phyloP scores from a whole-genome alignment of 345 rosid species.

The Cardiospermum halicacabum region DNA sequence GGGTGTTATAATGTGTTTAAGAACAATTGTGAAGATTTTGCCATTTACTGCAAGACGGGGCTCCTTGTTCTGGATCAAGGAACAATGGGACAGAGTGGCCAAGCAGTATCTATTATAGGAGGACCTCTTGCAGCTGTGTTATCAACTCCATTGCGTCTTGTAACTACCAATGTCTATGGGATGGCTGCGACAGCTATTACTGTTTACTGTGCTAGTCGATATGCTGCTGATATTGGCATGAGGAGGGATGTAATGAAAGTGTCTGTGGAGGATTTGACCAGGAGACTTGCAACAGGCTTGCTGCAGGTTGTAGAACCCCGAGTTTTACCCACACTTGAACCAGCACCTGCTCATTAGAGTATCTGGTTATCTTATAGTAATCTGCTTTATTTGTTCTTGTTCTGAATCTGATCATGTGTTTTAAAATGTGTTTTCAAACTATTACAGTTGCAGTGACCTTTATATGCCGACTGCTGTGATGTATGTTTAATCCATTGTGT shows the following conservation, averaged over 20 bases:
- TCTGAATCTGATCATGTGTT: no score
- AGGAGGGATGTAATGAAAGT: slow-evolving; percentile 75
- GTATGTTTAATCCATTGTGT: no score
- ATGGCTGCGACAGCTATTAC: slow-evolving; percentile 79
- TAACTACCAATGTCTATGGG: slow-evolving; percentile 72
- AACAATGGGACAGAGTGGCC: slow-evolving; percentile 84
- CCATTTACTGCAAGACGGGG: slow-evolving; percentile 84
- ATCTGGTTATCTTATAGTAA: neutral
- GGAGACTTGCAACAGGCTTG: slow-evolving; percentile 36
- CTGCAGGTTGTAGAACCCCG: slow-evolving; percentile 54
- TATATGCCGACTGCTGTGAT: no score
- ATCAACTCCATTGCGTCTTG: slow-evolving; percentile 63
- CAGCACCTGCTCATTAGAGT: slow-evolving; percentile 6
- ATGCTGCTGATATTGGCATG: slow-evolving; percentile 83
- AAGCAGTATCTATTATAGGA: slow-evolving; percentile 63
- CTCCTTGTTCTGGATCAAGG: slow-evolving; percentile 53
- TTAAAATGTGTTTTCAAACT: no score
- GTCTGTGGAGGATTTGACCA: slow-evolving; percentile 27
- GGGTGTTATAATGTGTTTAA: slow-evolving; percentile 80
- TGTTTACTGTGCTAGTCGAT: slow-evolving; percentile 76
- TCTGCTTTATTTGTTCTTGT: neutral
- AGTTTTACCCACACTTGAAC: slow-evolving; percentile 19
- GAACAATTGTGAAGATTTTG: slow-evolving; percentile 81
- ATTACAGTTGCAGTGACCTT: no score
- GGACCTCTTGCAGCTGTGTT: slow-evolving; percentile 82